Evolutionary conservation across 257 asterid species (phyloP).

Genomic region (Salvia hispanica): DNA sequence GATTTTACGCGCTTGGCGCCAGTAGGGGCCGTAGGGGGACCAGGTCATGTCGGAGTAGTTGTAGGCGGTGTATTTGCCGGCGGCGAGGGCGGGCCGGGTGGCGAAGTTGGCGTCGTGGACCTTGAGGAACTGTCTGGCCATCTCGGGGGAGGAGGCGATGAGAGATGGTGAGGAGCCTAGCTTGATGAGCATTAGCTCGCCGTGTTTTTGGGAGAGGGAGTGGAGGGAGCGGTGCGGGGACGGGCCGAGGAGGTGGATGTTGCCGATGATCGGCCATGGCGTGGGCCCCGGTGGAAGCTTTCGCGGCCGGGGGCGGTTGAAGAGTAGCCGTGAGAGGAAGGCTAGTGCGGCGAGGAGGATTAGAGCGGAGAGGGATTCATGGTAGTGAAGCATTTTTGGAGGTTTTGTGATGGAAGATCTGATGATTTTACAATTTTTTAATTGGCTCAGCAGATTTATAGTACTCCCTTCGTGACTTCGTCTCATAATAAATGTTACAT

Average conservation of each 20-base stretch:
- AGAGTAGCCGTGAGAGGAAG: background rate
- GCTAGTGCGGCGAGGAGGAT: background rate
- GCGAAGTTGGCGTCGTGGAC: constrained; percentile 42
- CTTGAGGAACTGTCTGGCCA: constrained; percentile 46
- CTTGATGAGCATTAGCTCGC: constrained; percentile 46
- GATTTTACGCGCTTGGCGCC: constrained; percentile 41
- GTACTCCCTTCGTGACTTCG: too few species aligned
- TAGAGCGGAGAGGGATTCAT: background rate
- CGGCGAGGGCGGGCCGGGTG: constrained; percentile 42
- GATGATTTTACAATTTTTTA: too few species aligned
- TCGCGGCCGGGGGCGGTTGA: background rate
- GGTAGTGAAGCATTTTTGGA: constrained; percentile 18
- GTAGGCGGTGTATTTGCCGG: constrained; percentile 37
- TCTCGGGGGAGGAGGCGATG: constrained; percentile 49
- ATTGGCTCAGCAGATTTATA: too few species aligned
- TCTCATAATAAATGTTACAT: too few species aligned
- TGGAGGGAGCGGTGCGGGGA: constrained; percentile 41
- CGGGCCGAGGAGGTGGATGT: constrained; percentile 41
- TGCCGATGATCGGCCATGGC: constrained; percentile 29
- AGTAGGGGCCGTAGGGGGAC: constrained; percentile 45
- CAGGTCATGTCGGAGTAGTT: constrained; percentile 37
- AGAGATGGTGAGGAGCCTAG: constrained; percentile 40
- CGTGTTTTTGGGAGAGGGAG: constrained; percentile 40
- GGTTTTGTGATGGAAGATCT: background rate
- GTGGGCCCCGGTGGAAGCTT: constrained; percentile 25